Evolutionary conservation across 1,139 yeast species (phyloP).

Genomic region (Kurtzmaniella natalensis): DNA sequence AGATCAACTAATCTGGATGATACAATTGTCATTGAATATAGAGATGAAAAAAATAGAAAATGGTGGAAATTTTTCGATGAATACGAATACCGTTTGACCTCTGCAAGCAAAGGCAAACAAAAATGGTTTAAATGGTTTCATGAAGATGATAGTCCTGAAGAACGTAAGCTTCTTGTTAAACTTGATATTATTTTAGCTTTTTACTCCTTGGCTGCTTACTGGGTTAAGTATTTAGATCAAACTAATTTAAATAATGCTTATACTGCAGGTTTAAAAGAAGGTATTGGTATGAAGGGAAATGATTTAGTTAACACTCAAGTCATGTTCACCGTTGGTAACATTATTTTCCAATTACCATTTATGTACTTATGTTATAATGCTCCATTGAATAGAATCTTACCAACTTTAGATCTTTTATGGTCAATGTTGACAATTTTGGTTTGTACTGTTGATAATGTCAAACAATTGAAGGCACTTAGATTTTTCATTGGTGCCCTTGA

Average conservation of each 20-base stretch:
- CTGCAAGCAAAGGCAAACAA: conserved; percentile 29
- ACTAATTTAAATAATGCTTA: conserved; percentile 64
- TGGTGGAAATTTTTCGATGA: conserved; percentile 67
- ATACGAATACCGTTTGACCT: conserved; percentile 50
- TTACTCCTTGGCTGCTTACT: conserved; percentile 60
- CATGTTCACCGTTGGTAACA: conserved; percentile 53
- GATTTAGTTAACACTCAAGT: conserved; percentile 61
- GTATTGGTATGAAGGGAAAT: conserved; percentile 58
- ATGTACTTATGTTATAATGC: conserved; percentile 34
- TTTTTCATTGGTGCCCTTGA: conserved; percentile 62
- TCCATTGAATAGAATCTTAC: conserved; percentile 55
- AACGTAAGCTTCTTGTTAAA: conserved; percentile 54
- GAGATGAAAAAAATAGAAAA: conserved; percentile 58
- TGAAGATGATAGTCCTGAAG: conserved; percentile 50
- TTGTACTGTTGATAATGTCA: conserved; percentile 42
- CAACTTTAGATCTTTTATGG: conserved; percentile 62
- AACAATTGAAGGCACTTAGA: conserved; percentile 52
- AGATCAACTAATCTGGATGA: not conserved
- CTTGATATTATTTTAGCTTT: conserved; percentile 57
- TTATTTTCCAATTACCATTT: conserved; percentile 52
- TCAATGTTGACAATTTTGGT: conserved; percentile 57
- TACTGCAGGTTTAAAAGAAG: conserved; percentile 60
- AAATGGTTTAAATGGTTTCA: conserved; percentile 67
- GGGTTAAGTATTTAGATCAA: conserved; percentile 68
- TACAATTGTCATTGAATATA: conserved; percentile 31